Conservation (phyloP, 805 yeast genomes). For the Trichomonascus vanleenenianus region DNA sequence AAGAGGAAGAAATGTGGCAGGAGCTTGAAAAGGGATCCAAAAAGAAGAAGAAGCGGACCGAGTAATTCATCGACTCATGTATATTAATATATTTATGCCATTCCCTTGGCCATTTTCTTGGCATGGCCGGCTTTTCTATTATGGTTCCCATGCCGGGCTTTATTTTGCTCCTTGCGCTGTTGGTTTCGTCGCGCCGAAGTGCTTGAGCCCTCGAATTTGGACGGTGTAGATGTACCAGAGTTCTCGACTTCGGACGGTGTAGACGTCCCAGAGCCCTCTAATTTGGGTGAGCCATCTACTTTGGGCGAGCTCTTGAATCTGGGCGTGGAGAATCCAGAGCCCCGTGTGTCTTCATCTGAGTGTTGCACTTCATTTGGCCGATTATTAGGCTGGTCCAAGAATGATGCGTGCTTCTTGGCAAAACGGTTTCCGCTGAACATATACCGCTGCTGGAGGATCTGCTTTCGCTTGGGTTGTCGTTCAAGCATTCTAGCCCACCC, state of each 20-base stretch:
- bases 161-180: slow-evolving; percentile 32
- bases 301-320: no score
- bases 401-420: slow-evolving; percentile 5
- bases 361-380: no score
- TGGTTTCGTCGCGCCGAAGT: not conserved
- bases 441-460: slow-evolving; percentile 53
- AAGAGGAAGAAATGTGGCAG: slow-evolving; percentile 35
- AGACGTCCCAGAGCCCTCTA: no score
- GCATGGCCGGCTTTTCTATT: slow-evolving; percentile 56
- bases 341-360: not conserved
- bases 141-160: slow-evolving; percentile 54
- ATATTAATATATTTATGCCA: slow-evolving; percentile 6
- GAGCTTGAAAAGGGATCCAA: slow-evolving; percentile 19
- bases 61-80: not conserved
- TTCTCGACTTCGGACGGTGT: no score
- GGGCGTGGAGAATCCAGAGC: no score
- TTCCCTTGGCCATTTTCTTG: slow-evolving; percentile 37
- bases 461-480: slow-evolving; percentile 54
- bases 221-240: not conserved
- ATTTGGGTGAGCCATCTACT: no score
- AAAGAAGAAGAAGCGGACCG: slow-evolving; percentile 5
- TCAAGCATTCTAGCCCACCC: slow-evolving; percentile 83
- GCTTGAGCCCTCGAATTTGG: no score
- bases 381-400: no score
- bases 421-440: slow-evolving; percentile 39